These are phyloP conservation scores for Acer negundo DNA, from an alignment of 345 rosid genomes.

Conservation along the genomic window DNA sequence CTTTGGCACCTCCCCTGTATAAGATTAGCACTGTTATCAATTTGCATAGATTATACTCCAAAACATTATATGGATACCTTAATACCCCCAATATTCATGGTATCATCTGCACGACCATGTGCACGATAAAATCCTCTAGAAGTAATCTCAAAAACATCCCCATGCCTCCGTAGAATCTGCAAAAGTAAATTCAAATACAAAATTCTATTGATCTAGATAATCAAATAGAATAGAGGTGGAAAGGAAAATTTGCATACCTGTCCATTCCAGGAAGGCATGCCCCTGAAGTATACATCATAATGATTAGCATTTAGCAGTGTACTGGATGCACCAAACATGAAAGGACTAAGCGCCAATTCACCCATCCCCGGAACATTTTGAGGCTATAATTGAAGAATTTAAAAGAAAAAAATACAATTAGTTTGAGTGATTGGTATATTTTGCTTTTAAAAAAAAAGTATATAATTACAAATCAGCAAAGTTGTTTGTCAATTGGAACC, in stretches of 20 bases:
- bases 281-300: slow-evolving; percentile 71
- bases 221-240: background rate
- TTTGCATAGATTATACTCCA: background rate
- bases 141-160: slow-evolving; percentile 86
- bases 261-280: slow-evolving; percentile 83
- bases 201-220: background rate
- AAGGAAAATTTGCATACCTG: slow-evolving; percentile 41
- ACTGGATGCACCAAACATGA: slow-evolving; percentile 85
- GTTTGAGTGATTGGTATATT: background rate
- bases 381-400: slow-evolving; percentile 51
- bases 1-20: background rate
- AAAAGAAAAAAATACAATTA: slow-evolving; percentile 8
- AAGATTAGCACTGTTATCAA: background rate
- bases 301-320: slow-evolving; percentile 78
- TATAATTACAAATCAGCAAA: background rate
- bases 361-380: slow-evolving; percentile 65
- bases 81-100: slow-evolving; percentile 97
- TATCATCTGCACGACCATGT: slow-evolving; percentile 96
- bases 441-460: slow-evolving; percentile 3
- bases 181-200: slow-evolving; percentile 1
- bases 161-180: slow-evolving; percentile 88
- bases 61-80: slow-evolving; percentile 54
- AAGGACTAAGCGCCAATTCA: slow-evolving; percentile 81
- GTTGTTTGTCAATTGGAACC: background rate
- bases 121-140: slow-evolving; percentile 86